Evolutionary conservation across 2,329 filamentous ascomycete genomes (phyloP).

Genomic region (Aureobasidium leucospermi): DNA sequence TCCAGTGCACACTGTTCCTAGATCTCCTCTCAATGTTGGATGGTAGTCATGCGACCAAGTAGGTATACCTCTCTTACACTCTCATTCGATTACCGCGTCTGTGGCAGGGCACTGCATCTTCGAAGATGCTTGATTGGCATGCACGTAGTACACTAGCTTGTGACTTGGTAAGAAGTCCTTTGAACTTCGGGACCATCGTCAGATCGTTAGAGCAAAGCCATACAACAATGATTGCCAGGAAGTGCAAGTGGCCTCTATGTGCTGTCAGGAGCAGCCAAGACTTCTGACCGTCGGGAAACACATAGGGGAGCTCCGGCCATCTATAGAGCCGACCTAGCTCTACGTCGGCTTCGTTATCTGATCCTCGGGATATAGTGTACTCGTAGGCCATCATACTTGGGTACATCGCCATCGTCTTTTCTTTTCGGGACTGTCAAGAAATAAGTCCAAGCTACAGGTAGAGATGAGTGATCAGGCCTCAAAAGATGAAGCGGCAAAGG

Average conservation of each 20-base stretch:
- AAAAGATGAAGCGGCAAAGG: constrained; percentile 45
- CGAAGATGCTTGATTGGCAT: no score
- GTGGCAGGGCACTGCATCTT: no score
- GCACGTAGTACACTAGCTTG: no score
- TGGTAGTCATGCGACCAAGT: no score
- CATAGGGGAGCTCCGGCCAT: neutral
- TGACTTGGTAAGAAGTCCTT: no score
- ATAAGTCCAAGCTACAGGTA: neutral
- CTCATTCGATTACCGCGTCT: no score
- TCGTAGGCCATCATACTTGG: neutral
- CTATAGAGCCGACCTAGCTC: neutral
- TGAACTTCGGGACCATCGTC: no score
- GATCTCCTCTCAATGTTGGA: no score
- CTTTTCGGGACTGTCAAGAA: neutral
- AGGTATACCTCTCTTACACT: no score
- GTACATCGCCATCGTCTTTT: neutral
- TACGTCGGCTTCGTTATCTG: neutral
- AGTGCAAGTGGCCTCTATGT: neutral
- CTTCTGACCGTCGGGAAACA: constrained; percentile 1
- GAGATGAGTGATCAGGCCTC: constrained; percentile 19
- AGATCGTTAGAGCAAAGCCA: no score
- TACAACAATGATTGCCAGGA: no score
- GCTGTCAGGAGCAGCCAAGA: neutral
- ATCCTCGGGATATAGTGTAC: neutral
- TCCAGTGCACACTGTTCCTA: no score